These are phyloP conservation scores for Dactylis glomerata DNA, from an alignment of 176 grass and related monocot species.

Conservation along the genomic window DNA sequence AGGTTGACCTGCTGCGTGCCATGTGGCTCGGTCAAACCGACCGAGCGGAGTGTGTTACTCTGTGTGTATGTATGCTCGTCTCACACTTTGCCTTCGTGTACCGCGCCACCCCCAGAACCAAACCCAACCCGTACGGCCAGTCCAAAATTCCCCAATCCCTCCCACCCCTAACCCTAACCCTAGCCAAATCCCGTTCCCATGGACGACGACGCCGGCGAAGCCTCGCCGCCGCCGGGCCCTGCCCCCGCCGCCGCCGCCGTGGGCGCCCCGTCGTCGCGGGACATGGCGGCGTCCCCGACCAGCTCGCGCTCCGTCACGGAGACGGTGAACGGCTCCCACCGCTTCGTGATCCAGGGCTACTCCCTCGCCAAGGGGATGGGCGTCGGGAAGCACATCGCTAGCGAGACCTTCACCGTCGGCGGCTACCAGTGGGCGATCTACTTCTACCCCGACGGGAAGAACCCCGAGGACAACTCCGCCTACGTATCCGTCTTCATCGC, in stretches of 20 bases:
- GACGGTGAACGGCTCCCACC: conserved; percentile 70
- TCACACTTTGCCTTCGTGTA: neutral
- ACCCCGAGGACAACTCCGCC: conserved; percentile 57
- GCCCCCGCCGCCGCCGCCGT: neutral
- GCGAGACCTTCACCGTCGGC: conserved; percentile 52
- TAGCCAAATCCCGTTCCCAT: conserved; percentile 10
- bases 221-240: conserved; percentile 31
- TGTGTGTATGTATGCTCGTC: neutral
- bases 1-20: neutral
- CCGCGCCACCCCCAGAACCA: neutral
- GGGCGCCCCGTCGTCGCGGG: conserved; percentile 17
- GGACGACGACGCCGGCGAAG: conserved; percentile 43
- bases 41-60: neutral
- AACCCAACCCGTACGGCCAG: neutral
- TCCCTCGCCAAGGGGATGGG: conserved; percentile 70
- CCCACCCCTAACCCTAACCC: conserved; percentile 37
- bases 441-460: conserved; percentile 82
- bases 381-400: conserved; percentile 62
- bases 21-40: neutral
- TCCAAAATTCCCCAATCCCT: neutral
- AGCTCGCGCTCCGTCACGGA: conserved; percentile 84
- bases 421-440: conserved; percentile 75
- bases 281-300: conserved; percentile 68
- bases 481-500: conserved; percentile 75
- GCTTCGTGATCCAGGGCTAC: conserved; percentile 65